Evolutionary conservation across 139 green algal genomes (phyloP), one percentile per base, ranked within the genome.

Genomic region (Coelastrella sp.): DNA sequence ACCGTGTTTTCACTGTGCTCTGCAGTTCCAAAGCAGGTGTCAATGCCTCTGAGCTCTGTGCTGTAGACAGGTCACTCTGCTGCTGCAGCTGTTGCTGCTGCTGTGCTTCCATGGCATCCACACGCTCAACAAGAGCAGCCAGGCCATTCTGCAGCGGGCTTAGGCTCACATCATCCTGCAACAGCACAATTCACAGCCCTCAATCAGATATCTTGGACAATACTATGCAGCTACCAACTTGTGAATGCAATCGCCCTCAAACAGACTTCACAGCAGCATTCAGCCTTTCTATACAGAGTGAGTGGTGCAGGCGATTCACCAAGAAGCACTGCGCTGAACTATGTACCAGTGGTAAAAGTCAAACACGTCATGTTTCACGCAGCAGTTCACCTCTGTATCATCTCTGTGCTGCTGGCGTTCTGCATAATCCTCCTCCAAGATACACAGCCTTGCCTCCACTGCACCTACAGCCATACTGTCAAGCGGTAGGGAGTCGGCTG

Each of bases 361-460:
- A n/a, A n/a, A n/a, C n/a, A n/a, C n/a, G n/a, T n/a, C n/a, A n/a
- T n/a, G n/a, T n/a, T 73, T 73, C 9, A 32, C 4, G 21, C 23
- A 32, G 25, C 59, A 3, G 59, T 23, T 72, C 27, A 40, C 71
- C 25, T 23, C 38, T 37, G 41, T 79, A 27, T 64, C 6, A 64
- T 64, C 53, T 32, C 13, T 27, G 15, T 80, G 72, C 48, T 43
- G 45, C 45, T 67, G 51, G 11, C 75, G 19, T 0, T 64, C 75
- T 13, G 53, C 40, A 64, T 84, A 76, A 8, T 84, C 41, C 13
- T 84, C 78, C 60, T 84, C 78, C 27, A 84, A 41, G 7, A 84
- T 76, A 2, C 9, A 71, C 27, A 84, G 27, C 78, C 78, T 45
- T 7, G 78, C 78, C 19, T 84, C 78, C 27, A 84, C 62, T 23